These are phyloP conservation scores for Phylloporus sp. DNA, from an alignment of 1,284 basidiomycete species.

Conservation along the genomic window DNA sequence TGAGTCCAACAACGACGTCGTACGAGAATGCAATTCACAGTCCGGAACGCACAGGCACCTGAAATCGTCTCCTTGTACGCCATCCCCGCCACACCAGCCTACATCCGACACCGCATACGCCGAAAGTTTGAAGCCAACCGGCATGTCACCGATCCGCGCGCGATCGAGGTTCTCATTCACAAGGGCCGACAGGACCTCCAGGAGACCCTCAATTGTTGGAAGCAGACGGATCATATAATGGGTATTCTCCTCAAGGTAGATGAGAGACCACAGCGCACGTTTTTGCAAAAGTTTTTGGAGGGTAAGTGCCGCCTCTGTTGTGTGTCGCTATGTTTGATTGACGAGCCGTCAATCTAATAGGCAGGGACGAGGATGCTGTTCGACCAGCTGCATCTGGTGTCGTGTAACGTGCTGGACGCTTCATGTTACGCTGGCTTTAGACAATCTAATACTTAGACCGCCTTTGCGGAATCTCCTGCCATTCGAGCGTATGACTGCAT, in stretches of 20 bases:
- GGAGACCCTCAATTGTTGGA: slow-evolving; percentile 95
- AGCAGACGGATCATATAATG: slow-evolving; percentile 78
- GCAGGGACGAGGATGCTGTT: slow-evolving; percentile 58
- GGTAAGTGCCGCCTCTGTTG: slow-evolving; percentile 44
- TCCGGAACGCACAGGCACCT: slow-evolving; percentile 69
- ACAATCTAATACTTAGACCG: slow-evolving; percentile 16
- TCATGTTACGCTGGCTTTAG: slow-evolving; percentile 6
- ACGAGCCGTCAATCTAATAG: slow-evolving; percentile 33
- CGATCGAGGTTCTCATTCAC: slow-evolving; percentile 87
- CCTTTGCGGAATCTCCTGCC: not conserved
- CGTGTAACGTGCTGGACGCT: slow-evolving; percentile 21
- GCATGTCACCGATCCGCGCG: slow-evolving; percentile 80
- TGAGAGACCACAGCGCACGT: slow-evolving; percentile 61
- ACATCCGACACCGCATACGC: slow-evolving; percentile 84
- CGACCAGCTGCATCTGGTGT: slow-evolving; percentile 55
- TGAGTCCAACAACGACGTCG: slow-evolving; percentile 45
- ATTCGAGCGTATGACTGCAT: not conserved
- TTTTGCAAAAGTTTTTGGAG: slow-evolving; percentile 86
- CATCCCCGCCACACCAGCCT: slow-evolving; percentile 81
- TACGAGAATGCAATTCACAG: not conserved
- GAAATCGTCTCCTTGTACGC: slow-evolving; percentile 89
- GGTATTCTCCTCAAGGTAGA: slow-evolving; percentile 62
- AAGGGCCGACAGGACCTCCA: slow-evolving; percentile 93
- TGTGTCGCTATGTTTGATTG: not conserved
- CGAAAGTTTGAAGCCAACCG: slow-evolving; percentile 89